Base-by-base conservation (phyloP, 2,329 filamentous ascomycete genomes). In the Beauveria caledonica region DNA sequence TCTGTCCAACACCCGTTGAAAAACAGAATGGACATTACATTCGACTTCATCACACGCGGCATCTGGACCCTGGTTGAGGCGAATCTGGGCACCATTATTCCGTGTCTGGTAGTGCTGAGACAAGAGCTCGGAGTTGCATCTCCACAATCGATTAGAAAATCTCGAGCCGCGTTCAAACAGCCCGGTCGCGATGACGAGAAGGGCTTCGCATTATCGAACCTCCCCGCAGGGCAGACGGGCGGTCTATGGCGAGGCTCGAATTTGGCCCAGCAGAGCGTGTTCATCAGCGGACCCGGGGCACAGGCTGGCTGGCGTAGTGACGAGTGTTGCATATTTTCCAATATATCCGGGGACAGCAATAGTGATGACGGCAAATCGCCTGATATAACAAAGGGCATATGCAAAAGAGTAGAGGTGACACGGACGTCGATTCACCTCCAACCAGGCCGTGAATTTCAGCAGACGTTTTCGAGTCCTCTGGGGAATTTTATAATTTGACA, bases 61-160 rank as follows among this genome's bases (percentile, higher is more conserved):
- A 65, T 68, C 29, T 76, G 73, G 71, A 72, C 71, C 6, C 66
- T 75, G 45, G 64, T 72, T n/a, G 74, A 76, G 58, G 68, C 74
- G 36, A 71, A 71, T 27, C 67, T 70, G 27, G 74, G 71, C 62
- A 71, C 75, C 61, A 69, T 76, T 15, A 72, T 73, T 59, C 67
- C 72, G 45, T 75, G 73, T 61, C 67, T 75, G 5, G 72, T 73
- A 2, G 55, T 64, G 3, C 62, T 68, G 9, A 63, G 62, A 21
- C 66, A 64, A 44, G 66, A 66, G 1, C 46, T 68, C 4, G 60
- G 62, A 10, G 60, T 60, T 2, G 2, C 64, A 1, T 65, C 65
- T 27, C 65, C 65, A 15, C 60, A 55, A 2, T 44, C 64, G 15
- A 66, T 66, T 21, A 63, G 62, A 4, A 60, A 60, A 36, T 63